Evolutionary conservation across 495 filamentous ascomycete species (phyloP).

Genomic region (Penicillium alfredii): DNA sequence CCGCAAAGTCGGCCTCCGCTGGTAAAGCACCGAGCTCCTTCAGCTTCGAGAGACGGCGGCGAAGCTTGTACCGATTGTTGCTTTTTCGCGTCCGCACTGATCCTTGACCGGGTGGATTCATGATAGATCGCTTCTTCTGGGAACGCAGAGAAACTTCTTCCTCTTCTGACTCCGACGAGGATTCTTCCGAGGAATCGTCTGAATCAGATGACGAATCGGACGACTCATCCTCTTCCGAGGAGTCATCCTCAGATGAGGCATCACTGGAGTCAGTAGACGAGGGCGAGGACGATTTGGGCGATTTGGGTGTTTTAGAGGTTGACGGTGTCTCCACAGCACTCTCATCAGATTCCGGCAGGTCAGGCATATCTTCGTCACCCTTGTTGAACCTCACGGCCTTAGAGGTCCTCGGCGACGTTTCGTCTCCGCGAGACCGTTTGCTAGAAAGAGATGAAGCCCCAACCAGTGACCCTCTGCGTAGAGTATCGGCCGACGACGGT

Average conservation of each 20-base stretch:
- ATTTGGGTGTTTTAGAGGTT: conserved; percentile 1
- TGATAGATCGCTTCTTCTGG: conserved; percentile 3
- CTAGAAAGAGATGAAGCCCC: conserved; percentile 24
- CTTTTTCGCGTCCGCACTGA: conserved; percentile 46
- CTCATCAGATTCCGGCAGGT: conserved; percentile 1
- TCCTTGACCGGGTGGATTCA: conserved; percentile 38
- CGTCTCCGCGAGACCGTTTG: conserved; percentile 20
- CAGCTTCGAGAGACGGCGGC: conserved; percentile 42
- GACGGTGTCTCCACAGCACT: no score
- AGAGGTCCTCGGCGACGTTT: conserved; percentile 22
- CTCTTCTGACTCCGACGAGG: conserved; percentile 28
- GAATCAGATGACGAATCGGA: conserved; percentile 22
- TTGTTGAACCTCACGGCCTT: conserved; percentile 34
- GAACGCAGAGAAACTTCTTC: conserved; percentile 4
- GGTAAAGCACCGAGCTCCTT: conserved; percentile 47
- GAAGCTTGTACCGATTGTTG: conserved; percentile 48
- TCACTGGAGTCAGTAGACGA: conserved; percentile 24
- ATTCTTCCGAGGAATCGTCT: conserved; percentile 30
- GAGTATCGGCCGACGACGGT: conserved; percentile 15
- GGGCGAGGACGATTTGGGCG: conserved; percentile 15
- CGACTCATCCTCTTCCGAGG: conserved; percentile 17
- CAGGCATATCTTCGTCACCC: conserved; percentile 6
- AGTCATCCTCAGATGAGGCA: conserved; percentile 20
- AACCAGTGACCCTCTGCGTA: conserved; percentile 10
- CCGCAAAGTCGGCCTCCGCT: conserved; percentile 39